phyloP scores from a whole-genome alignment of 257 asterid genomes.

The Jaltomata sinuosa region DNA sequence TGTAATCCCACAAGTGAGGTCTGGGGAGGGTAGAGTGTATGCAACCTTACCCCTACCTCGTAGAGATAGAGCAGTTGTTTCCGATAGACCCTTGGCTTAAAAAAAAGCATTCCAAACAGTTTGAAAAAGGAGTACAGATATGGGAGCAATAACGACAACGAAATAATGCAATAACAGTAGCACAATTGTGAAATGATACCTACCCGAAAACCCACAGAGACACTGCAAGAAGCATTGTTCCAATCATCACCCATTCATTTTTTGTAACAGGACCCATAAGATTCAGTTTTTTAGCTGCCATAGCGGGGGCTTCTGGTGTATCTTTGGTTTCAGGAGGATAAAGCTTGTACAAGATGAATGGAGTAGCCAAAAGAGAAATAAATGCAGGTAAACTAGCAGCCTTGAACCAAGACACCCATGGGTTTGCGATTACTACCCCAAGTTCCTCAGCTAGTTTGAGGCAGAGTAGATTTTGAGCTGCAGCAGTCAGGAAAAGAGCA shows the following conservation, averaged over 20 bases:
- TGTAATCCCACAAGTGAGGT: too few species aligned
- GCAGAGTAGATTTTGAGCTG: conserved; percentile 96
- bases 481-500: conserved; percentile 98
- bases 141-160: too few species aligned
- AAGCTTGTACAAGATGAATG: conserved; percentile 69
- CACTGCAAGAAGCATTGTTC: conserved; percentile 96
- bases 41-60: too few species aligned
- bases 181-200: conserved; percentile 10
- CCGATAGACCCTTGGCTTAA: too few species aligned
- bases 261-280: conserved; percentile 81
- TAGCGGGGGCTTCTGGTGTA: conserved; percentile 93
- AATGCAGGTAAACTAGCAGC: conserved; percentile 92
- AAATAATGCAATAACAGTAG: too few species aligned
- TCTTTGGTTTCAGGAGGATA: conserved; percentile 93
- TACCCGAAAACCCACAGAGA: conserved; percentile 92
- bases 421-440: conserved; percentile 73
- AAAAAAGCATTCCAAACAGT: too few species aligned
- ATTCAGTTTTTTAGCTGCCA: conserved; percentile 73
- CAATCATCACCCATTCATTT: conserved; percentile 88
- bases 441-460: conserved; percentile 95
- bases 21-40: too few species aligned
- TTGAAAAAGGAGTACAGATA: too few species aligned
- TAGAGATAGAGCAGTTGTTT: too few species aligned
- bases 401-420: conserved; percentile 96
- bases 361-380: conserved; percentile 73